A percentile compares a stretch with the other conserved stretches of the same genome.
These are phyloP conservation scores for Akanthomyces lecanii DNA, from an alignment of 2,329 filamentous ascomycete genomes.

Conservation along the genomic window DNA sequence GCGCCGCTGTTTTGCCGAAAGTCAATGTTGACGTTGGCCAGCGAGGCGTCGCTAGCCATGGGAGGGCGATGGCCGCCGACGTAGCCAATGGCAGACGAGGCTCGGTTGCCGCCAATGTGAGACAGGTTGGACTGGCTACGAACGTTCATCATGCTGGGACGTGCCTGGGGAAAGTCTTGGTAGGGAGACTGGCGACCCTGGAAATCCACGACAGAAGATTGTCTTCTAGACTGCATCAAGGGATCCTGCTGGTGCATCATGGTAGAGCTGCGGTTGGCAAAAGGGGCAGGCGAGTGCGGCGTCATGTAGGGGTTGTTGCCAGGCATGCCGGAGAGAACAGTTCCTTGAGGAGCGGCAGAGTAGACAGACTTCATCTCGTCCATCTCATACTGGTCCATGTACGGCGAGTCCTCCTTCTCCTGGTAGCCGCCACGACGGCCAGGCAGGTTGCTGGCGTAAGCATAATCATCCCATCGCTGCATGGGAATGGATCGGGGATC, in stretches of 20 bases:
- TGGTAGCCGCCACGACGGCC: constrained; percentile 73
- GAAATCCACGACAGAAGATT: constrained; percentile 60
- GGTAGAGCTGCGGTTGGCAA: constrained; percentile 46
- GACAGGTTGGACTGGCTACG: constrained; percentile 46
- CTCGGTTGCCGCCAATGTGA: constrained; percentile 39
- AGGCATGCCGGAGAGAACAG: constrained; percentile 80
- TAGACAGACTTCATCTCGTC: constrained; percentile 97
- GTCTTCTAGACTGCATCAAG: constrained; percentile 54
- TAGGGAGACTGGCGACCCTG: constrained; percentile 53
- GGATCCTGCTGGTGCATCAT: constrained; percentile 44
- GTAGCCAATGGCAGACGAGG: constrained; percentile 46
- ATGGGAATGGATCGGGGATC: constrained; percentile 90
- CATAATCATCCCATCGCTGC: constrained; percentile 97
- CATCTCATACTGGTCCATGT: constrained; percentile 85
- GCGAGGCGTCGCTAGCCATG: constrained; percentile 43
- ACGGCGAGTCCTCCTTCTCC: constrained; percentile 62
- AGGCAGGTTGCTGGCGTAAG: constrained; percentile 77
- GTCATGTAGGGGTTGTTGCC: constrained; percentile 73
- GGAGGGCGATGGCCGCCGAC: constrained; percentile 44
- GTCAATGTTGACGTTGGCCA: constrained; percentile 53
- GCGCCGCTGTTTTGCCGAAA: constrained; percentile 58
- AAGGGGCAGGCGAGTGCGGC: constrained; percentile 73
- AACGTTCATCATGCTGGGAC: constrained; percentile 60
- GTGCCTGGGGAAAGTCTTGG: constrained; percentile 49
- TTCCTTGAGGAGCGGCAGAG: constrained; percentile 84